Percentiles rank a stretch among this genome's conserved stretches.
phyloP scores from a whole-genome alignment of 805 yeast species.

The Pichia cabralensis region DNA sequence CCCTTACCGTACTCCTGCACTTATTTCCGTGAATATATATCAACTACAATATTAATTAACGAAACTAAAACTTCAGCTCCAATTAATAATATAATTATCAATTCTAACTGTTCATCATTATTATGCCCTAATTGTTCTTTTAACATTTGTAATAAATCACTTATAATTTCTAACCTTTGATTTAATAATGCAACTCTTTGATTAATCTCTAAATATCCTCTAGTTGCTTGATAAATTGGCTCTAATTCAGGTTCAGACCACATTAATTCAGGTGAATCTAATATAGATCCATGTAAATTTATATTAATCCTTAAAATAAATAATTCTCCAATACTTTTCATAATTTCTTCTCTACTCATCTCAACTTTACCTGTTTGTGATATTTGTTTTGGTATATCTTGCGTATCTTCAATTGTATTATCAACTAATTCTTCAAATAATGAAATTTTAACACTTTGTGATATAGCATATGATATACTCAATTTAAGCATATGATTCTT shows the following conservation, averaged over 20 bases:
- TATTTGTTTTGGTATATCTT: slow-evolving; percentile 92
- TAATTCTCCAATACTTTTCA: slow-evolving; percentile 95
- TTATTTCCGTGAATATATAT: slow-evolving; percentile 22
- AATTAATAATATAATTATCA: slow-evolving; percentile 81
- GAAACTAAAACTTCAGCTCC: slow-evolving; percentile 90
- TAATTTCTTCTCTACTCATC: slow-evolving; percentile 88
- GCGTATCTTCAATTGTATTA: slow-evolving; percentile 94
- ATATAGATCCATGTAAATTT: slow-evolving; percentile 75
- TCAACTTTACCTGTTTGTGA: slow-evolving; percentile 92
- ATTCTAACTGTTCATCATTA: slow-evolving; percentile 85
- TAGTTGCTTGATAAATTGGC: slow-evolving; percentile 93
- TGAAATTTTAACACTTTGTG: slow-evolving; percentile 93
- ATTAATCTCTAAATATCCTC: slow-evolving; percentile 91
- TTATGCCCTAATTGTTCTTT: slow-evolving; percentile 96
- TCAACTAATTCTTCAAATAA: slow-evolving; percentile 93
- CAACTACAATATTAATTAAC: slow-evolving; percentile 58
- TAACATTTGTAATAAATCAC: slow-evolving; percentile 88
- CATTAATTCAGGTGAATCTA: slow-evolving; percentile 96
- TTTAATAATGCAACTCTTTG: slow-evolving; percentile 85
- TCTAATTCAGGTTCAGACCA: slow-evolving; percentile 98
- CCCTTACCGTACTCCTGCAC: no score
- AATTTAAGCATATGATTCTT: slow-evolving; percentile 84
- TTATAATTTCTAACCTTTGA: slow-evolving; percentile 87
- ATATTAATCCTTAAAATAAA: slow-evolving; percentile 80
- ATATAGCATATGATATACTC: slow-evolving; percentile 89